Percentiles rank a stretch among this genome's conserved stretches.
Conservation (phyloP, 139 green algal species). For the Chlamydomonas sphaeroides region DNA sequence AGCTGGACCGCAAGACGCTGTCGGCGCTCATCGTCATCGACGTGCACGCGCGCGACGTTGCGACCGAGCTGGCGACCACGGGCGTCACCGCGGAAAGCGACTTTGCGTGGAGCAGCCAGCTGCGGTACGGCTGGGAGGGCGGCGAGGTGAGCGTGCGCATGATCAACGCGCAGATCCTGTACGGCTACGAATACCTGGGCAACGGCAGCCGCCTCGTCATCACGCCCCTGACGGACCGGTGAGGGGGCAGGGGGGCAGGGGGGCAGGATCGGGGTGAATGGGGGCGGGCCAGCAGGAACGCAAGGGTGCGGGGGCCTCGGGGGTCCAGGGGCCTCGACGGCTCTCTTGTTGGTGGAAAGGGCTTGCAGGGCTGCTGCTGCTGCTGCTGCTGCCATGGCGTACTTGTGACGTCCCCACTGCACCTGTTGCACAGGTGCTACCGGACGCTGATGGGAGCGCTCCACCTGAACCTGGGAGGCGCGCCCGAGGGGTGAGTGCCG, state of each 20-base stretch:
- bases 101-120: conserved; percentile 85
- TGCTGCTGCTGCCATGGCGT: no score
- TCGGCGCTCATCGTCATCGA: conserved; percentile 85
- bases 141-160: conserved; percentile 75
- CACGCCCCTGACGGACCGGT: conserved; percentile 68
- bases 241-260: no score
- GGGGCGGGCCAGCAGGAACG: no score
- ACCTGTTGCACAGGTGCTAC: conserved; percentile 62
- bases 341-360: no score
- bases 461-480: conserved; percentile 73
- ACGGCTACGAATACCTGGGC: conserved; percentile 58
- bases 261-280: no score
- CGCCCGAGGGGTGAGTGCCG: conserved; percentile 56
- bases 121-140: conserved; percentile 81
- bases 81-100: conserved; percentile 53
- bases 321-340: no score
- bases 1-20: conserved; percentile 83
- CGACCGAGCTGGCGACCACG: conserved; percentile 54
- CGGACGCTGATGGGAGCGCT: conserved; percentile 77
- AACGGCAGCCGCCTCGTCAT: conserved; percentile 64
- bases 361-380: no score
- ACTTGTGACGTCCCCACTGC: no score
- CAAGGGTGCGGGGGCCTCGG: no score
- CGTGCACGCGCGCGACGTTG: conserved; percentile 80
- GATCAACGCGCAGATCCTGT: conserved; percentile 72